These are phyloP conservation scores for Colletotrichum lindemuthianum DNA, from an alignment of 2,329 filamentous ascomycete genomes.

Conservation along the genomic window DNA sequence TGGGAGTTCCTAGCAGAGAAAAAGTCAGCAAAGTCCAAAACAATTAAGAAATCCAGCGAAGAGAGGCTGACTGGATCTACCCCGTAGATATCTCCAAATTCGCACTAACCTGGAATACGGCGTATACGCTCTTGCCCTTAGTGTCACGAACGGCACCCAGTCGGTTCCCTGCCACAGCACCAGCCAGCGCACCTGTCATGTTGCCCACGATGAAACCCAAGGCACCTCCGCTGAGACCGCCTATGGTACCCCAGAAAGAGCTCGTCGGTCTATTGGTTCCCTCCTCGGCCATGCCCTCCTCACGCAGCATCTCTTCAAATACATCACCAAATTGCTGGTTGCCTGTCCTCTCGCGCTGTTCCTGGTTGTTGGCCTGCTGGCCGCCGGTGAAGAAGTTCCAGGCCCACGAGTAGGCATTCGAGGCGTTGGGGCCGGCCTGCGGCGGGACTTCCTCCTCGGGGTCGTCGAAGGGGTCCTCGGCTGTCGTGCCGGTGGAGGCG, in stretches of 20 bases:
- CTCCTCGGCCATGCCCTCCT: constrained; percentile 84
- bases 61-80: constrained; percentile 26
- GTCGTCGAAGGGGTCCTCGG: constrained; percentile 48
- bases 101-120: constrained; percentile 75
- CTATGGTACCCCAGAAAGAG: constrained; percentile 88
- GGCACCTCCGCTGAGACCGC: constrained; percentile 86
- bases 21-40: constrained; percentile 4
- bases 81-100: constrained; percentile 30
- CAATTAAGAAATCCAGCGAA: not conserved
- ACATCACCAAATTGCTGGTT: constrained; percentile 88
- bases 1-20: constrained; percentile 73
- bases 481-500: constrained; percentile 47
- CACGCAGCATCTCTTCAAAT: constrained; percentile 89
- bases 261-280: constrained; percentile 68
- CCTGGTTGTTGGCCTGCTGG: constrained; percentile 49
- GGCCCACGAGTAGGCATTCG: constrained; percentile 79
- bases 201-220: constrained; percentile 97
- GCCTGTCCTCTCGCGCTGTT: constrained; percentile 65
- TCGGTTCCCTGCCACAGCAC: constrained; percentile 90
- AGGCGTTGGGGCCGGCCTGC: constrained; percentile 42
- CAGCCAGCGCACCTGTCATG: constrained; percentile 86
- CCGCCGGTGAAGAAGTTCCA: constrained; percentile 67
- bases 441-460: constrained; percentile 39
- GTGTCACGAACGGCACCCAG: constrained; percentile 90
- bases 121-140: constrained; percentile 93